Evolutionary conservation across 2,329 filamentous ascomycete genomes (phyloP), one percentile per base, ranked within the genome.

Genomic region (Lasiodiplodia sp.): DNA sequence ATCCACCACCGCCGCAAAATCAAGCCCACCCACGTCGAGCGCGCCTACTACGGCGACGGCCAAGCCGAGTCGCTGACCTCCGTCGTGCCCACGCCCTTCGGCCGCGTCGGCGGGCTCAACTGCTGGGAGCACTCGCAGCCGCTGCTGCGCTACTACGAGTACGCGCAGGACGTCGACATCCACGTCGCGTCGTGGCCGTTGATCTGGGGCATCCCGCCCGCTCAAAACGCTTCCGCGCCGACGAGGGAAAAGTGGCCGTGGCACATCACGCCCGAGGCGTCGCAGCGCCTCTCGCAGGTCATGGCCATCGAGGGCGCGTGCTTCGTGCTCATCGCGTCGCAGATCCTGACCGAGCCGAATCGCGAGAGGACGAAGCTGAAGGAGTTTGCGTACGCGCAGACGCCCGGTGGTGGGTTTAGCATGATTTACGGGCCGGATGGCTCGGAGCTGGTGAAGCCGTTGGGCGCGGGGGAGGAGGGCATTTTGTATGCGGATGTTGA

Each of bases 251-350:
- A 80, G 73, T 84, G 82, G 60, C 84, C 84, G 0, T 87, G 84
- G 49, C 87, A 86, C 74, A 82, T 84, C 52, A 84, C 84, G 6
- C 85, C 86, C 28, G 78, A 82, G 2, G 82, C 84, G 28, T 80
- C 80, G 1, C 84, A 86, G 72, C 72, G 84, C 10, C 83, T 88
- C 1, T 84, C 85, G 0, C 84, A 85, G 70, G 81, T 83, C 0
- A 88, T 88, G 71, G 86, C 87, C 1, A 83, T 89, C 7, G 88
- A 89, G 73, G 83, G 84, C 2, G 79, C 80, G 8, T 76, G 84
- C 0, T 89, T 85, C 69, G 87, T 89, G 0, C 80, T 89, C 2
- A 85, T 87, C 70, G 78, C 77, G 60, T 86, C 86, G 0, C 75
- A 82, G 0, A 79, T 88, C 2, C 78, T 86, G 63, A 81, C 79